phyloP scores from a whole-genome alignment of 306 rosid species.

The Lathyrus aphaca region DNA sequence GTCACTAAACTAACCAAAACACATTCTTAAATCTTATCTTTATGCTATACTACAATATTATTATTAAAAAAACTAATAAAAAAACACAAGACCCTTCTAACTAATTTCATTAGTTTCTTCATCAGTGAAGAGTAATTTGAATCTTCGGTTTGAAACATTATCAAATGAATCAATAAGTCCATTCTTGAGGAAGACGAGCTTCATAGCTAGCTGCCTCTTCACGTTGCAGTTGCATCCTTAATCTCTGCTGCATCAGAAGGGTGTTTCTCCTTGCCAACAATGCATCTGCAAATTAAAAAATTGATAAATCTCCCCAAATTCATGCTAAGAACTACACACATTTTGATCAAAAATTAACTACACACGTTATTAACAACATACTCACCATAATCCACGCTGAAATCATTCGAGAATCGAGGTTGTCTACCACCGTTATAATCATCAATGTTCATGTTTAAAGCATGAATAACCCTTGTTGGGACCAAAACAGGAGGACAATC shows the following conservation, averaged over 20 bases:
- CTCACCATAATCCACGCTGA: slow-evolving; percentile 55
- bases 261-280: slow-evolving; percentile 58
- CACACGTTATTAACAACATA: neutral
- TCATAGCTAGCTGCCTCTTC: slow-evolving; percentile 65
- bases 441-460: slow-evolving; percentile 57
- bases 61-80: slow-evolving; percentile 15
- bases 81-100: slow-evolving; percentile 44
- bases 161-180: slow-evolving; percentile 61
- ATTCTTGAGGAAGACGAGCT: slow-evolving; percentile 71
- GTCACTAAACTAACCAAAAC: slow-evolving; percentile 49
- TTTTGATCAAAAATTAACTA: neutral
- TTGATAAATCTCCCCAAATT: neutral
- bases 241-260: slow-evolving; percentile 53
- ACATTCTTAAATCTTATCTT: slow-evolving; percentile 54
- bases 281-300: slow-evolving; percentile 44
- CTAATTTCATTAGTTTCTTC: slow-evolving; percentile 31
- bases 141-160: slow-evolving; percentile 2
- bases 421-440: slow-evolving; percentile 44
- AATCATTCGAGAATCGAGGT: slow-evolving; percentile 41
- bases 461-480: slow-evolving; percentile 66
- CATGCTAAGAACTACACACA: neutral
- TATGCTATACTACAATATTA: slow-evolving; percentile 8
- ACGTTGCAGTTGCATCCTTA: slow-evolving; percentile 38
- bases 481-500: slow-evolving; percentile 59
- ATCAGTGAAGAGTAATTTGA: slow-evolving; percentile 10